Conservation (phyloP, 495 filamentous ascomycete genomes). For the Penicillium angulare region DNA sequence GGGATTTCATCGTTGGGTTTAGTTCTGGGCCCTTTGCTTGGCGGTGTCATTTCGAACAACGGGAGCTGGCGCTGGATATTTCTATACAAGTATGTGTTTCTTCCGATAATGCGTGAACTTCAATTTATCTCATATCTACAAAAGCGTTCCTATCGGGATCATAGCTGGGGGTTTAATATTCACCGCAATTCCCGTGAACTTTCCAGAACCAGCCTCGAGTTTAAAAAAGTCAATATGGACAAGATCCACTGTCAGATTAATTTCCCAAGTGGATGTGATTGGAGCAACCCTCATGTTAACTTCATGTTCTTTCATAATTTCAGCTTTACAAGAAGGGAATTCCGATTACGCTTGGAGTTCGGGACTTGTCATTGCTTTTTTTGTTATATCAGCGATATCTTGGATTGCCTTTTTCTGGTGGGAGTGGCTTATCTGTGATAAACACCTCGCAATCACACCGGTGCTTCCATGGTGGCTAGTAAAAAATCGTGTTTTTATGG, state of each 20-base stretch:
- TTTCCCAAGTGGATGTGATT: background rate
- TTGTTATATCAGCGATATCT: slow-evolving; percentile 24
- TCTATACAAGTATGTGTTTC: slow-evolving; percentile 23
- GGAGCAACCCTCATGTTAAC: slow-evolving; percentile 2
- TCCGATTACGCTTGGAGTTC: slow-evolving; percentile 35
- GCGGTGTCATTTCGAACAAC: slow-evolving; percentile 38
- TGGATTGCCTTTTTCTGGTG: slow-evolving; percentile 16
- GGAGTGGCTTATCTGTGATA: slow-evolving; percentile 3
- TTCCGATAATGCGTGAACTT: background rate
- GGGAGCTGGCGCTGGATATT: slow-evolving; percentile 50
- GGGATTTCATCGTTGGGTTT: slow-evolving; percentile 18
- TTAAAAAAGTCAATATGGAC: background rate
- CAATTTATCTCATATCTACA: background rate
- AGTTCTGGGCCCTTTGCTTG: slow-evolving; percentile 45
- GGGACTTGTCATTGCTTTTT: slow-evolving; percentile 36
- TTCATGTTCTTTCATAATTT: slow-evolving; percentile 40
- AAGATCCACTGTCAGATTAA: background rate
- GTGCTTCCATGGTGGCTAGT: slow-evolving; percentile 26
- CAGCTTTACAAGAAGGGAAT: slow-evolving; percentile 54
- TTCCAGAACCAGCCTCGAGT: background rate
- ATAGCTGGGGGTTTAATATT: background rate
- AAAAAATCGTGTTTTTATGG: slow-evolving; percentile 18
- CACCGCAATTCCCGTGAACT: background rate
- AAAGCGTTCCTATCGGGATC: background rate
- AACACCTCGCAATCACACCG: slow-evolving; percentile 1